Evolutionary conservation across 805 yeast species (phyloP).

Genomic region (Starmerella khaoyaiensis): DNA sequence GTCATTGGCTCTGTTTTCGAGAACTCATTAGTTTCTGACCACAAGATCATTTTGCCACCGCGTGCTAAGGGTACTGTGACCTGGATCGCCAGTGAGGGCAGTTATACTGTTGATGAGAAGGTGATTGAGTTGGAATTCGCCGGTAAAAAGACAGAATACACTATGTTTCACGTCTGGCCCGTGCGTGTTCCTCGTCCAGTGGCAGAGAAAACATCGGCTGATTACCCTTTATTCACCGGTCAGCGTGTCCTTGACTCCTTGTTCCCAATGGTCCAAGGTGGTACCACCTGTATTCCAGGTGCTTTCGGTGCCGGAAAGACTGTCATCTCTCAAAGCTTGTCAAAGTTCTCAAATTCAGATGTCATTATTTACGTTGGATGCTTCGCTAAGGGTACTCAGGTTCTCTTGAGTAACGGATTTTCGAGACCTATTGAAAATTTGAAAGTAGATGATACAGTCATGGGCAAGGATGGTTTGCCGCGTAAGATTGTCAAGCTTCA

Average conservation of each 20-base stretch:
- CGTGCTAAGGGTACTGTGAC: conserved; percentile 96
- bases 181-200: conserved; percentile 99
- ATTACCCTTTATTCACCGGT: conserved; percentile 91
- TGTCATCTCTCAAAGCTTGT: conserved; percentile 92
- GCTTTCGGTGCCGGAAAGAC: conserved; percentile 99
- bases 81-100: conserved; percentile 77
- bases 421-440: conserved; percentile 29
- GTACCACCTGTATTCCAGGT: conserved; percentile 99
- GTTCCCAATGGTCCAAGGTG: conserved; percentile 99
- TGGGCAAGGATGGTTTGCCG: conserved; percentile 35
- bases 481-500: conserved; percentile 33
- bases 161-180: conserved; percentile 99
- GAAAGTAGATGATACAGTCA: conserved; percentile 31
- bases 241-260: conserved; percentile 96
- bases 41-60: conserved; percentile 91
- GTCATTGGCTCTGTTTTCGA: conserved; percentile 88
- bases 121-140: conserved; percentile 89
- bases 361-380: conserved; percentile 84
- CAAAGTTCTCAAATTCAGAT: conserved; percentile 95
- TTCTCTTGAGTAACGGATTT: conserved; percentile 35
- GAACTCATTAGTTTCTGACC: conserved; percentile 84
- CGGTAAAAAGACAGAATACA: conserved; percentile 64
- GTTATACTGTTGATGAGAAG: conserved; percentile 80
- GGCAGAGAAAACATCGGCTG: conserved; percentile 83
- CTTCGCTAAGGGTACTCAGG: conserved; percentile 23